Evolutionary conservation across 2,329 filamentous ascomycete genomes (phyloP).

Genomic region (Ophiocordyceps camponoti-leonardi): DNA sequence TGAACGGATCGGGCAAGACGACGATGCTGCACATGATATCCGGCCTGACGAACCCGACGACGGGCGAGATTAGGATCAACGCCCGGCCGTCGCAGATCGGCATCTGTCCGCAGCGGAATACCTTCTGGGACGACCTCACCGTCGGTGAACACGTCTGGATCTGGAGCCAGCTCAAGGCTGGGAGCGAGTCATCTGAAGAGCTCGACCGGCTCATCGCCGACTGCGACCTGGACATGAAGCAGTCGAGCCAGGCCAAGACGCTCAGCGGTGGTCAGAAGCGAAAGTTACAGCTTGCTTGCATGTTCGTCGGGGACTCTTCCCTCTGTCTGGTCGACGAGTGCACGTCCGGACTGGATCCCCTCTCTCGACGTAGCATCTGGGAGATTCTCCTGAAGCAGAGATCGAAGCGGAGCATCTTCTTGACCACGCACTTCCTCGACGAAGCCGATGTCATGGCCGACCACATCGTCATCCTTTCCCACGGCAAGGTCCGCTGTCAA

Average conservation of each 20-base stretch:
- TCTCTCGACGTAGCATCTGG: slow-evolving; percentile 52
- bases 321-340: slow-evolving; percentile 55
- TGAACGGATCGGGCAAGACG: slow-evolving; percentile 55
- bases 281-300: slow-evolving; percentile 53
- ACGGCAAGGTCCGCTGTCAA: slow-evolving; percentile 41
- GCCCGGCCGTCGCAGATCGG: slow-evolving; percentile 30
- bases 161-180: slow-evolving; percentile 43
- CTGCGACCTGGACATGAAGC: slow-evolving; percentile 44
- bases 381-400: slow-evolving; percentile 50
- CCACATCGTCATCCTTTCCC: slow-evolving; percentile 48
- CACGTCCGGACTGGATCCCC: slow-evolving; percentile 49
- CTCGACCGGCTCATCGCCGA: slow-evolving; percentile 33
- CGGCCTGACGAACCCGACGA: slow-evolving; percentile 42
- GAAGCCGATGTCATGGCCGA: slow-evolving; percentile 53
- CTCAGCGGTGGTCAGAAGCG: slow-evolving; percentile 54
- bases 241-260: slow-evolving; percentile 32
- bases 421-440: slow-evolving; percentile 56
- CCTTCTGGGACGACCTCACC: slow-evolving; percentile 48
- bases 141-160: slow-evolving; percentile 47
- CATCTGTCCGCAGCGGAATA: slow-evolving; percentile 48
- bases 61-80: slow-evolving; percentile 41
- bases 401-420: slow-evolving; percentile 41
- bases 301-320: slow-evolving; percentile 51
- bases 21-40: slow-evolving; percentile 53
- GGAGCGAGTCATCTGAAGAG: slow-evolving; percentile 21